Conservation (phyloP, 2,329 filamentous ascomycete species). For the Beauveria pseudobassiana region DNA sequence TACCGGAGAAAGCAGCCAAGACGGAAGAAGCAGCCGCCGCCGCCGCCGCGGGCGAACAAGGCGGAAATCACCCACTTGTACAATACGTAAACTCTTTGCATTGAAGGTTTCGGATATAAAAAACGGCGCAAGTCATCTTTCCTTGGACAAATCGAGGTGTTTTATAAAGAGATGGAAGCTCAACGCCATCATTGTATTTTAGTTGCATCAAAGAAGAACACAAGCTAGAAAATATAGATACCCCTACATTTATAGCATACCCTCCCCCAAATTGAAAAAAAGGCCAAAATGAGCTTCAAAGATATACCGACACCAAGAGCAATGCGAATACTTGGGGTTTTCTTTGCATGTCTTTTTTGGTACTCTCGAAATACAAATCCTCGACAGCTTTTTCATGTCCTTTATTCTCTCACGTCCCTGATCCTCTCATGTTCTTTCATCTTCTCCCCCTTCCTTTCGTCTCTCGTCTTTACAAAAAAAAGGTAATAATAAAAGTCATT, state of each 20-base stretch:
- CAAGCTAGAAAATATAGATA: background rate
- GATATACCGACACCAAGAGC: too few relatives aligned
- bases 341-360: background rate
- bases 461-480: background rate
- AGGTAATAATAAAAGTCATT: background rate
- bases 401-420: too few relatives aligned
- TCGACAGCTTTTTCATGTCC: background rate
- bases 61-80: slow-evolving; percentile 5
- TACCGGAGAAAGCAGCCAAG: background rate
- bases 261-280: too few relatives aligned
- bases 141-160: too few relatives aligned
- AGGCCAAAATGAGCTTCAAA: too few relatives aligned
- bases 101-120: background rate
- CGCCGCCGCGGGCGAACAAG: background rate
- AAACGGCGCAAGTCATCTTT: too few relatives aligned
- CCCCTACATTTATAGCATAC: background rate
- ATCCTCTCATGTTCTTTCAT: too few relatives aligned
- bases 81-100: slow-evolving; percentile 8
- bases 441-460: background rate
- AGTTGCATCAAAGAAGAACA: background rate
- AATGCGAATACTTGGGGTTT: background rate
- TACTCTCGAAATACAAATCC: background rate
- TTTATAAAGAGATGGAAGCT: background rate
- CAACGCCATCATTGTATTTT: background rate
- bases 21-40: background rate